These are phyloP conservation scores for Russula griseocarnosa DNA, from an alignment of 768 basidiomycete genomes.

Conservation along the genomic window DNA sequence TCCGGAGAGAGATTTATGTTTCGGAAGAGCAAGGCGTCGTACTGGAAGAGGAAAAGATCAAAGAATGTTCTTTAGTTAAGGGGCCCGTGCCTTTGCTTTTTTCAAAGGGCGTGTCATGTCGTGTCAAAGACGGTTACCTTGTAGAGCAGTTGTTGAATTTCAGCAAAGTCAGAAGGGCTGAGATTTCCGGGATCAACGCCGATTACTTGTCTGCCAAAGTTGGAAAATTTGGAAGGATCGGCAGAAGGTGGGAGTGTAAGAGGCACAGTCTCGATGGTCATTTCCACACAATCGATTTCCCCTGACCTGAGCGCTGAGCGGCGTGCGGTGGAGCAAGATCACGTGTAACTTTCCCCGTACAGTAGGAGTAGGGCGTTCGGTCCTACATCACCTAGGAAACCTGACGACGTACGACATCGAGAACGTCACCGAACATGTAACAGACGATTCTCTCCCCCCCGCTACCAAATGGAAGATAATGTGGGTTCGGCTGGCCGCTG, in stretches of 20 bases:
- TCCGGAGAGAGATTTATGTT: conserved; percentile 66
- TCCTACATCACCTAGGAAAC: too few species aligned
- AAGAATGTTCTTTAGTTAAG: background rate
- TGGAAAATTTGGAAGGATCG: conserved; percentile 57
- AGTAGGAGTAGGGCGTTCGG: too few species aligned
- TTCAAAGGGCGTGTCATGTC: too few species aligned
- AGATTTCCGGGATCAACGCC: conserved; percentile 66
- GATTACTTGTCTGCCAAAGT: conserved; percentile 75
- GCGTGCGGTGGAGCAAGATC: too few species aligned
- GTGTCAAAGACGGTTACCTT: conserved; percentile 43
- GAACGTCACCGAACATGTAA: too few species aligned
- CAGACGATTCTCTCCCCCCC: too few species aligned
- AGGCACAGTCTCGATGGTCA: conserved; percentile 65
- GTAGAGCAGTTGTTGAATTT: conserved; percentile 71
- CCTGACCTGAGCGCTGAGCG: too few species aligned
- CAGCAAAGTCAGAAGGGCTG: conserved; percentile 55
- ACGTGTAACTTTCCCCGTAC: too few species aligned
- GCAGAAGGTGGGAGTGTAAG: conserved; percentile 71
- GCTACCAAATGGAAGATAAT: too few species aligned
- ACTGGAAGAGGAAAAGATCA: conserved; percentile 39
- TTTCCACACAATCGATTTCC: conserved; percentile 31
- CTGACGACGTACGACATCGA: too few species aligned
- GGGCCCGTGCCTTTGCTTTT: too few species aligned
- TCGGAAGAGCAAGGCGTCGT: conserved; percentile 72
- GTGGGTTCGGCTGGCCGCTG: too few species aligned